These are phyloP conservation scores for Yamadazyma buinensis DNA, from an alignment of 1,139 yeast species.

Conservation along the genomic window DNA sequence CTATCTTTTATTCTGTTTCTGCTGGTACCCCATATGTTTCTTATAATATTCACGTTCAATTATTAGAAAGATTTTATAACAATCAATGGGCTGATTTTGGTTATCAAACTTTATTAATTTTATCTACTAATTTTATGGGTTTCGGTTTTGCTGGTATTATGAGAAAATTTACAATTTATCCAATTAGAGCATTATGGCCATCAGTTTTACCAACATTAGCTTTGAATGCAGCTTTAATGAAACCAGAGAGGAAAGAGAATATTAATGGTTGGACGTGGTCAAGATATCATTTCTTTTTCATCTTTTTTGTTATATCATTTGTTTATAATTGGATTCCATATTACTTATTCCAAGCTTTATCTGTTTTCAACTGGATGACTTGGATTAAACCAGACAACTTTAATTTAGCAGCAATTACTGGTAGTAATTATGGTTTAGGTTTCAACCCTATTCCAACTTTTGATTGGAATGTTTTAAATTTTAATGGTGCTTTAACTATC, in stretches of 20 bases:
- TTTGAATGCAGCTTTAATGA: slow-evolving; percentile 46
- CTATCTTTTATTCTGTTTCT: slow-evolving; percentile 27
- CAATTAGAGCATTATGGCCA: slow-evolving; percentile 54
- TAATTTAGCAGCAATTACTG: slow-evolving; percentile 34
- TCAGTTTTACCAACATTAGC: slow-evolving; percentile 52
- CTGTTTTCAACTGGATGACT: slow-evolving; percentile 33
- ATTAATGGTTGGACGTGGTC: slow-evolving; percentile 32
- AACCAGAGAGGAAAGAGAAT: slow-evolving; percentile 33
- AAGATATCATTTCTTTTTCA: slow-evolving; percentile 24
- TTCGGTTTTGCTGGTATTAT: slow-evolving; percentile 58
- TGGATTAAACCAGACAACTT: slow-evolving; percentile 38
- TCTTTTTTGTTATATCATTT: slow-evolving; percentile 19
- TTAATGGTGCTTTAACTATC: slow-evolving; percentile 30
- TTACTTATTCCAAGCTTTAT: slow-evolving; percentile 25
- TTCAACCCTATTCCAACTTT: slow-evolving; percentile 39
- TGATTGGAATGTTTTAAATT: slow-evolving; percentile 39
- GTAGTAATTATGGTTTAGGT: slow-evolving; percentile 34
- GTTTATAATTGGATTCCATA: slow-evolving; percentile 30
- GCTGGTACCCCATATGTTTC: slow-evolving; percentile 18
- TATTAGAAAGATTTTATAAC: slow-evolving; percentile 32
- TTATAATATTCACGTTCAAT: slow-evolving; percentile 35
- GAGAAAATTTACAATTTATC: slow-evolving; percentile 52
- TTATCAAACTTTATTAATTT: slow-evolving; percentile 43
- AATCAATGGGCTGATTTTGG: slow-evolving; percentile 42
- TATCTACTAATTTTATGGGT: slow-evolving; percentile 55